A percentile compares a stretch with the other conserved stretches of the same genome.
Evolutionary conservation across 2,329 filamentous ascomycete species (phyloP).

Genomic region (Fusarium sarcochroum): DNA sequence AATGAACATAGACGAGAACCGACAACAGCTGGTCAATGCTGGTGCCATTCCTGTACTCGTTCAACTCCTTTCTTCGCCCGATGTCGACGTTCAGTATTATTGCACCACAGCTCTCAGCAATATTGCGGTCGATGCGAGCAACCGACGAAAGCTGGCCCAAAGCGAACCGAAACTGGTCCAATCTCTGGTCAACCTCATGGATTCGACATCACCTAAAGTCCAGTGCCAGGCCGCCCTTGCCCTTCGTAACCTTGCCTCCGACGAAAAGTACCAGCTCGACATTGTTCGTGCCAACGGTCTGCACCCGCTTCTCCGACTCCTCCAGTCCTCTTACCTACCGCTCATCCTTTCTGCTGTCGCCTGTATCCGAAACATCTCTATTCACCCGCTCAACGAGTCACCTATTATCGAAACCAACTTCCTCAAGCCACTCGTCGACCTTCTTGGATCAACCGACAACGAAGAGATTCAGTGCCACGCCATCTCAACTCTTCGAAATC

Average conservation of each 20-base stretch:
- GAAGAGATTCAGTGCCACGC: constrained; percentile 99
- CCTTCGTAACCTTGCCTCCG: constrained; percentile 93
- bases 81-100: constrained; percentile 99
- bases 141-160: constrained; percentile 90
- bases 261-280: constrained; percentile 98
- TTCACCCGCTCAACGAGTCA: constrained; percentile 97
- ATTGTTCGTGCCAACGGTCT: constrained; percentile 93
- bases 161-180: constrained; percentile 93
- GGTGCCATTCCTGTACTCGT: constrained; percentile 98
- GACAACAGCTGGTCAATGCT: constrained; percentile 96
- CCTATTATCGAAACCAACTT: constrained; percentile 99
- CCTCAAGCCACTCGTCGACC: constrained; percentile 90
- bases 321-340: constrained; percentile 95
- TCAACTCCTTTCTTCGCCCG: constrained; percentile 89
- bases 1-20: constrained; percentile 83
- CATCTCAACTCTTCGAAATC: constrained; percentile 94
- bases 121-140: constrained; percentile 93
- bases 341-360: constrained; percentile 97
- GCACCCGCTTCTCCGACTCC: constrained; percentile 84
- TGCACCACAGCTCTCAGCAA: constrained; percentile 99
- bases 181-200: constrained; percentile 95
- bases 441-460: constrained; percentile 95
- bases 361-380: constrained; percentile 98
- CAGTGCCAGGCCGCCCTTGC: constrained; percentile 97
- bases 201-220: constrained; percentile 96